Conservation (phyloP, 768 basidiomycete genomes). For the Leccinum longicurvipes region DNA sequence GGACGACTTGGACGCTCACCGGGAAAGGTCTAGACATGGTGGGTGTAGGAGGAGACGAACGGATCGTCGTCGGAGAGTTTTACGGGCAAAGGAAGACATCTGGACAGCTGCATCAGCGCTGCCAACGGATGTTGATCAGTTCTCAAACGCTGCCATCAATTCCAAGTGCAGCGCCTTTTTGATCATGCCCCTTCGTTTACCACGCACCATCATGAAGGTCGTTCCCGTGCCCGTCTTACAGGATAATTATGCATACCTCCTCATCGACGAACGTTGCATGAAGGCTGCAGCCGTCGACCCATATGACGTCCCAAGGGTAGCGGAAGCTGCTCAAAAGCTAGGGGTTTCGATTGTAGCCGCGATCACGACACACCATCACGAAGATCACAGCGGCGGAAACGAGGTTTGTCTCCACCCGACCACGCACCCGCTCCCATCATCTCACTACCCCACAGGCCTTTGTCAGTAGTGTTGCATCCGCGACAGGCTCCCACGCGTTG, state of each 20-base stretch:
- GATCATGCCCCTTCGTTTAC: conserved; percentile 12
- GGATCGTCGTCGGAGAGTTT: not conserved
- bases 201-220: conserved; percentile 55
- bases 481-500: not conserved
- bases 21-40: not conserved
- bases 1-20: not conserved
- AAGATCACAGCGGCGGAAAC: conserved; percentile 89
- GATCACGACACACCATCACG: conserved; percentile 91
- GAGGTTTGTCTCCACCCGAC: conserved; percentile 41
- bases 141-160: conserved; percentile 13
- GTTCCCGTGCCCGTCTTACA: conserved; percentile 74
- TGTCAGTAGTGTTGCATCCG: conserved; percentile 21
- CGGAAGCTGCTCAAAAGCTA: conserved; percentile 55
- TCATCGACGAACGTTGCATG: conserved; percentile 65
- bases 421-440: conserved; percentile 2
- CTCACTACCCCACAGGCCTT: conserved; percentile 22
- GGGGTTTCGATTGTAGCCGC: conserved; percentile 66
- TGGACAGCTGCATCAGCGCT: not conserved
- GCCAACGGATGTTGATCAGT: not conserved
- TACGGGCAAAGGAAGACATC: not conserved
- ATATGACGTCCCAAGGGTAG: conserved; percentile 70
- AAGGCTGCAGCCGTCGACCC: conserved; percentile 80
- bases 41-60: not conserved
- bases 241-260: conserved; percentile 85
- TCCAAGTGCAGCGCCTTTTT: conserved; percentile 17